phyloP scores from a whole-genome alignment of 306 rosid genomes.

The Citrullus colocynthis region DNA sequence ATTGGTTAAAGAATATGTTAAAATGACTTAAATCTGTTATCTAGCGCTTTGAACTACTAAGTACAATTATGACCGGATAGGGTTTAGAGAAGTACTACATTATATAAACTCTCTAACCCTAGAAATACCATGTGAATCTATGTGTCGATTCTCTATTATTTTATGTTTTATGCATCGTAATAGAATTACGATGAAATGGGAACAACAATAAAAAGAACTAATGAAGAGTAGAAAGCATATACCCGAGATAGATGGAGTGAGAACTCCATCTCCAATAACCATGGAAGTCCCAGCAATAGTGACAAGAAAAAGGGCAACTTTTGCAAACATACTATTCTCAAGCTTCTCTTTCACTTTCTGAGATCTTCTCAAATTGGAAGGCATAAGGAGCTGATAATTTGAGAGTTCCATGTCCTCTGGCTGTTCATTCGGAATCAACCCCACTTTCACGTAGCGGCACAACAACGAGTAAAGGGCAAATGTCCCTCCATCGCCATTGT shows the following conservation, averaged over 20 bases:
- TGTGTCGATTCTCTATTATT: too few species aligned
- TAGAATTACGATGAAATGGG: too few species aligned
- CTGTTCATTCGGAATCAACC: slow-evolving; percentile 55
- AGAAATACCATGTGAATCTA: too few species aligned
- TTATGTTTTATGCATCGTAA: too few species aligned
- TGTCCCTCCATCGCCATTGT: slow-evolving; percentile 78
- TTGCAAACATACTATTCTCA: slow-evolving; percentile 25
- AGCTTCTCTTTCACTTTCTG: slow-evolving; percentile 27
- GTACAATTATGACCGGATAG: too few species aligned
- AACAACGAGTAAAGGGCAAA: slow-evolving; percentile 63
- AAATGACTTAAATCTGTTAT: too few species aligned
- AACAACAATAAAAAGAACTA: too few species aligned
- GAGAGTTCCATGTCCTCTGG: slow-evolving; percentile 62
- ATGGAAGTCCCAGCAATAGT: slow-evolving; percentile 57
- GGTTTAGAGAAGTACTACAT: too few species aligned
- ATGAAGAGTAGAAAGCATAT: not conserved
- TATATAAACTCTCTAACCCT: too few species aligned
- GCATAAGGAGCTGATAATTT: slow-evolving; percentile 29
- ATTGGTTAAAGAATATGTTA: too few species aligned
- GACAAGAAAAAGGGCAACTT: slow-evolving; percentile 27
- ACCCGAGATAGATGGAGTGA: slow-evolving; percentile 77
- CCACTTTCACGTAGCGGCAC: slow-evolving; percentile 37
- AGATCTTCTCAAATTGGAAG: slow-evolving; percentile 32
- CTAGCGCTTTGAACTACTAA: too few species aligned
- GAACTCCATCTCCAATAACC: slow-evolving; percentile 83